phyloP scores from a whole-genome alignment of 2,329 filamentous ascomycete genomes.

The Fusarium sp. region DNA sequence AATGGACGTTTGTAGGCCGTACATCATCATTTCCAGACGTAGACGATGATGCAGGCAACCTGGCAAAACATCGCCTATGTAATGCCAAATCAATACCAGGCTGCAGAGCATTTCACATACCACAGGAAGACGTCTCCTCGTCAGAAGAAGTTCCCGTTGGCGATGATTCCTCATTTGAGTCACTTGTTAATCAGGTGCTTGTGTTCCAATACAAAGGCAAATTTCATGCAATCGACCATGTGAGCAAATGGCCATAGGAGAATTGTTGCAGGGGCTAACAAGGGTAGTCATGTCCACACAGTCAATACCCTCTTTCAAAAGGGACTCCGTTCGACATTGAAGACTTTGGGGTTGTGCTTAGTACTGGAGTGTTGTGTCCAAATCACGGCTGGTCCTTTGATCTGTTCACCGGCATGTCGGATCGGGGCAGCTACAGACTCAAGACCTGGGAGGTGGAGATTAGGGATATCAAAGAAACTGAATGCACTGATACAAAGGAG shows the following conservation, averaged over 20 bases:
- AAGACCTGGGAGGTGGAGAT: slow-evolving; percentile 72
- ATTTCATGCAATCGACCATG: slow-evolving; percentile 75
- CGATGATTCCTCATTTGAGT: slow-evolving; percentile 46
- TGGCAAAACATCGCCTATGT: slow-evolving; percentile 53
- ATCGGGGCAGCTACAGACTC: slow-evolving; percentile 70
- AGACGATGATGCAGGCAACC: slow-evolving; percentile 49
- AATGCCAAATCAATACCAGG: slow-evolving; percentile 53
- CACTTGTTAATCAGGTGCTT: slow-evolving; percentile 68
- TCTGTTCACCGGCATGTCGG: slow-evolving; percentile 68
- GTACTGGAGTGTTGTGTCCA: slow-evolving; percentile 71
- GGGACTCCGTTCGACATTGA: slow-evolving; percentile 75
- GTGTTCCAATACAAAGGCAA: slow-evolving; percentile 71
- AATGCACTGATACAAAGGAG: background rate
- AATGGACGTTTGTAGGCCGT: slow-evolving; percentile 65
- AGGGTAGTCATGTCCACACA: slow-evolving; percentile 71
- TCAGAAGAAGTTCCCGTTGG: slow-evolving; percentile 50
- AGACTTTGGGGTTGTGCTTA: slow-evolving; percentile 72
- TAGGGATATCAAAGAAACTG: slow-evolving; percentile 42
- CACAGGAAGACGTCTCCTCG: slow-evolving; percentile 50
- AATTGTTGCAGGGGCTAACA: background rate
- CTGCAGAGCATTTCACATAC: slow-evolving; percentile 68
- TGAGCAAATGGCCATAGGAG: slow-evolving; percentile 51
- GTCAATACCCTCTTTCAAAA: slow-evolving; percentile 70
- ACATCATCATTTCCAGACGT: slow-evolving; percentile 66
- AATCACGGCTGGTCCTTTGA: slow-evolving; percentile 80